Conservation (phyloP, 768 basidiomycete species). For the Pulveroboletus frians region DNA sequence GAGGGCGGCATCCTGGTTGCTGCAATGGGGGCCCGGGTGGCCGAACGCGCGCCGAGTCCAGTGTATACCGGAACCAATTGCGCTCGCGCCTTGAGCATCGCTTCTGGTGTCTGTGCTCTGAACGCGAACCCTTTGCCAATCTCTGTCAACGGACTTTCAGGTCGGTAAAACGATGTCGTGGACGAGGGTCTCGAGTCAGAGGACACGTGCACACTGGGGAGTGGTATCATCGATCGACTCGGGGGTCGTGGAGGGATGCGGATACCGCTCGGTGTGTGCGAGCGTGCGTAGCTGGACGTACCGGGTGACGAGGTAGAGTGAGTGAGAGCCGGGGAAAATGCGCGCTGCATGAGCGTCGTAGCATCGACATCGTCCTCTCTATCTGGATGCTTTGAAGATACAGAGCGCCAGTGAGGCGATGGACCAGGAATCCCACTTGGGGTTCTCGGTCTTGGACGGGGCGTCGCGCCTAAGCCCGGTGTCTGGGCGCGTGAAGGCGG, state of each 20-base stretch:
- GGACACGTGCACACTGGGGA: slow-evolving; percentile 66
- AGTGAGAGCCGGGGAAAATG: slow-evolving; percentile 55
- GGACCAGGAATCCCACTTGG: slow-evolving; percentile 77
- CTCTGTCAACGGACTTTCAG: slow-evolving; percentile 48
- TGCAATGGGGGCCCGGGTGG: slow-evolving; percentile 35
- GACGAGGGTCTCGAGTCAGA: slow-evolving; percentile 68
- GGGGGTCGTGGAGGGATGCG: slow-evolving; percentile 62
- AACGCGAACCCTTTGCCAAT: slow-evolving; percentile 30
- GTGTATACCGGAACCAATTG: slow-evolving; percentile 55
- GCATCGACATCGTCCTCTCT: slow-evolving; percentile 42
- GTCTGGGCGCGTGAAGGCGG: slow-evolving; percentile 59
- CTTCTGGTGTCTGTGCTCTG: slow-evolving; percentile 69
- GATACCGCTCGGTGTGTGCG: slow-evolving; percentile 38
- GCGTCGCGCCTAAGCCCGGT: slow-evolving; percentile 41
- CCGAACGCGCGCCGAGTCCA: slow-evolving; percentile 35
- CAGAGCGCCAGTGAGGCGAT: slow-evolving; percentile 41
- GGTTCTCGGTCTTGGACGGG: slow-evolving; percentile 71
- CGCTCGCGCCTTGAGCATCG: slow-evolving; percentile 51
- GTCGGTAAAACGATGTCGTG: slow-evolving; percentile 61
- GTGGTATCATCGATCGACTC: slow-evolving; percentile 78
- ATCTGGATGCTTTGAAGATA: slow-evolving; percentile 45
- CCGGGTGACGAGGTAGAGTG: slow-evolving; percentile 44
- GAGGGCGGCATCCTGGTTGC: slow-evolving; percentile 59
- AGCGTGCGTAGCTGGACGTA: slow-evolving; percentile 18
- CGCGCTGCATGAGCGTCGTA: slow-evolving; percentile 48